A percentile compares a stretch with the other conserved stretches of the same genome.
Conservation (phyloP, 2,329 filamentous ascomycete genomes). For the Phyllosticta citriasiana region DNA sequence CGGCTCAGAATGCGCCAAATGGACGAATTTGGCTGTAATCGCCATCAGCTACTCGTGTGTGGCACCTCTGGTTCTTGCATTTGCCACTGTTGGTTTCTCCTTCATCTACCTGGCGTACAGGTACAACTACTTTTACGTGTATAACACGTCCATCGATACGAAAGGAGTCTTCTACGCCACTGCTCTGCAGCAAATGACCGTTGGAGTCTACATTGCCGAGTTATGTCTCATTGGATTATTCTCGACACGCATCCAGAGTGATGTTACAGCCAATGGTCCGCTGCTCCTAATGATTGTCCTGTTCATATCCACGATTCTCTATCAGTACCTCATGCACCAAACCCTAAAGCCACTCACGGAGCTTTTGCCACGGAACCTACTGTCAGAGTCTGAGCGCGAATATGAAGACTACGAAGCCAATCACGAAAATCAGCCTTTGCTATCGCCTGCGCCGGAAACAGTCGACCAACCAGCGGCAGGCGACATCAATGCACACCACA, state of each 20-base stretch:
- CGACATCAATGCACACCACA: neutral
- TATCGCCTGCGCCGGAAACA: neutral
- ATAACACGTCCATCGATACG: constrained; percentile 37
- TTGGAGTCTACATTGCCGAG: constrained; percentile 39
- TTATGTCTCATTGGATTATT: constrained; percentile 43
- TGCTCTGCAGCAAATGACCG: constrained; percentile 37
- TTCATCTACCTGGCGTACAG: constrained; percentile 53
- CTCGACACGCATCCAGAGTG: constrained; percentile 12
- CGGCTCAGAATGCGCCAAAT: constrained; percentile 38
- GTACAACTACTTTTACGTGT: constrained; percentile 41
- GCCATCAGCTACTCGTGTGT: constrained; percentile 42
- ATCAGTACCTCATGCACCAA: constrained; percentile 10
- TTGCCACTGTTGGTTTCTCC: constrained; percentile 63
- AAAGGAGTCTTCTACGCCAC: constrained; percentile 38
- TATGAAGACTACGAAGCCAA: constrained; percentile 9
- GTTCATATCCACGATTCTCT: constrained; percentile 14
- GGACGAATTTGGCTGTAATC: constrained; percentile 34
- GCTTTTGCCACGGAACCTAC: constrained; percentile 10
- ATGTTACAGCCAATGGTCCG: constrained; percentile 24
- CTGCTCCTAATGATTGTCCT: constrained; percentile 22
- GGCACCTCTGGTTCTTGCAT: constrained; percentile 68
- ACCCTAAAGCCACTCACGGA: constrained; percentile 9
- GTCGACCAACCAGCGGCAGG: neutral
- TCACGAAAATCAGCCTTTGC: constrained; percentile 2
- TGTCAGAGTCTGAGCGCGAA: constrained; percentile 44